Percentiles rank a stretch among this genome's conserved stretches.
phyloP scores from a whole-genome alignment of 2,329 filamentous ascomycete species.

The Aspergillus novoparasiticus region DNA sequence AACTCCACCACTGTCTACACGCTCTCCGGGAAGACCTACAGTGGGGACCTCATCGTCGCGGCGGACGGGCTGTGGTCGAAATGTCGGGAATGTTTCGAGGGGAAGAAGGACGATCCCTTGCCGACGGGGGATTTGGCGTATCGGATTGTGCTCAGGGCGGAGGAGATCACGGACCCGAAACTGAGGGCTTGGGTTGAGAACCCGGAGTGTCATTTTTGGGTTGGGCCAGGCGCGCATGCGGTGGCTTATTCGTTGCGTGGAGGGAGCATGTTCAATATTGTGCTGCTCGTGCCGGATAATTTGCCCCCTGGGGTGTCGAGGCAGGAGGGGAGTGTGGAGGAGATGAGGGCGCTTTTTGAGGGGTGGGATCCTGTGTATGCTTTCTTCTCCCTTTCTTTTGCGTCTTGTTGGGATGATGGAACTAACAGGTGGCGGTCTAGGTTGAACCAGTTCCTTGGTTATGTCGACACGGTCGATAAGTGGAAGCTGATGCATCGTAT shows the following conservation, averaged over 20 bases:
- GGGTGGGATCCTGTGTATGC: slow-evolving; percentile 63
- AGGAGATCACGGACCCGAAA: slow-evolving; percentile 55
- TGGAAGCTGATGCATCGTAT: slow-evolving; percentile 65
- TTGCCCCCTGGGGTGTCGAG: slow-evolving; percentile 57
- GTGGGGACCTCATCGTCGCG: slow-evolving; percentile 61
- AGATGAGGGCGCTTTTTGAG: slow-evolving; percentile 63
- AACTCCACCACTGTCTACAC: slow-evolving; percentile 33
- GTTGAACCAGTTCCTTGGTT: slow-evolving; percentile 46
- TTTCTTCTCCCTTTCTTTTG: background rate
- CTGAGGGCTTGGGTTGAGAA: slow-evolving; percentile 57
- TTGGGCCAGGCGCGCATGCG: slow-evolving; percentile 63
- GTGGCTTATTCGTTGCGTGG: slow-evolving; percentile 62
- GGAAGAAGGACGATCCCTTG: slow-evolving; percentile 51
- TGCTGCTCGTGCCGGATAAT: slow-evolving; percentile 66
- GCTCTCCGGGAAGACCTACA: slow-evolving; percentile 46
- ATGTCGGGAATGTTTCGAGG: slow-evolving; percentile 55
- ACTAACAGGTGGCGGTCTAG: slow-evolving; percentile 13
- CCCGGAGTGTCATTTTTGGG: slow-evolving; percentile 62
- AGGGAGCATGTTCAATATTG: slow-evolving; percentile 66
- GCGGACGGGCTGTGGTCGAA: slow-evolving; percentile 67
- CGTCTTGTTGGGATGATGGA: no score
- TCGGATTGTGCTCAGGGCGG: slow-evolving; percentile 57
- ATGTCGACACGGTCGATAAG: slow-evolving; percentile 64
- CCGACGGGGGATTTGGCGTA: slow-evolving; percentile 69
- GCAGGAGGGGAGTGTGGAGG: slow-evolving; percentile 57